These are phyloP conservation scores for Pseudonitzschia multistriata DNA, from an alignment of 108 stramenopile genomes.

Conservation along the genomic window DNA sequence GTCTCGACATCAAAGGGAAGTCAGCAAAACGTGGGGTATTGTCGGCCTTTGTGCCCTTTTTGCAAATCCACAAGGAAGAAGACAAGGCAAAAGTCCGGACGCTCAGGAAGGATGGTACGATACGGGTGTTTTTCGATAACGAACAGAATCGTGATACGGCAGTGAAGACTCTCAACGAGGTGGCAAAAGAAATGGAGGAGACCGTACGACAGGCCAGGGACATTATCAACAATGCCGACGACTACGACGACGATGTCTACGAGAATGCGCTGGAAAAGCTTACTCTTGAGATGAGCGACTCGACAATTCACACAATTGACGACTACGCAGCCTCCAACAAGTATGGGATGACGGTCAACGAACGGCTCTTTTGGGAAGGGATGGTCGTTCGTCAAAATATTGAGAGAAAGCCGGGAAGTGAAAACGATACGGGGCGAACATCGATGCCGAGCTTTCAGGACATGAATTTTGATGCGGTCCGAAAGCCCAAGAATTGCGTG, in stretches of 20 bases:
- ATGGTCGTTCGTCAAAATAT: slow-evolving; percentile 47
- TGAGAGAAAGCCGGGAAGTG: slow-evolving; percentile 29
- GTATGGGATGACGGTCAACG: slow-evolving; percentile 49
- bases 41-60: slow-evolving; percentile 63
- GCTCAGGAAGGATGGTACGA: slow-evolving; percentile 25
- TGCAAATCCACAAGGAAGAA: slow-evolving; percentile 63
- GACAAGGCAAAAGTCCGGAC: slow-evolving; percentile 43
- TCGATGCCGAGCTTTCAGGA: slow-evolving; percentile 52
- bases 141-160: slow-evolving; percentile 25
- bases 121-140: slow-evolving; percentile 37
- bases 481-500: neutral
- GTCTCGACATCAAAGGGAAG: slow-evolving; percentile 78
- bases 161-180: neutral
- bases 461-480: slow-evolving; percentile 50
- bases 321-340: slow-evolving; percentile 24
- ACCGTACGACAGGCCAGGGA: neutral
- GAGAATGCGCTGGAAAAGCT: slow-evolving; percentile 8
- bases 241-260: neutral
- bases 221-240: neutral
- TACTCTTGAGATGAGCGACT: slow-evolving; percentile 17
- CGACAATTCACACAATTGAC: slow-evolving; percentile 26
- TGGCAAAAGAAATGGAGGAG: slow-evolving; percentile 1
- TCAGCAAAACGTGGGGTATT: slow-evolving; percentile 60
- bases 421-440: slow-evolving; percentile 46
- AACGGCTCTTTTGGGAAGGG: slow-evolving; percentile 53